Conservation (phyloP, 345 rosid species). For the Hirschfeldia incana region DNA sequence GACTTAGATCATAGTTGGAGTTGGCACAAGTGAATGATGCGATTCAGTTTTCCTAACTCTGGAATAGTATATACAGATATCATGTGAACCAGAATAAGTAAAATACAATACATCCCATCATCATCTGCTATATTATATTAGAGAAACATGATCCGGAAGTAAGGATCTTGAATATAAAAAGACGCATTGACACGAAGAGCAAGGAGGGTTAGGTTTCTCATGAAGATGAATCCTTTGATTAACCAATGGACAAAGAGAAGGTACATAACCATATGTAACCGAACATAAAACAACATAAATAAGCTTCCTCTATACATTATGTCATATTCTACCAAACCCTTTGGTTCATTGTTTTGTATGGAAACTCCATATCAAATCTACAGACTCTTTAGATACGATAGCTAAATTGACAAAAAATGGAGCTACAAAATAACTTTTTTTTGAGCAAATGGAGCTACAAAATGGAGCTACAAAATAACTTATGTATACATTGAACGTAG, state of each 20-base stretch:
- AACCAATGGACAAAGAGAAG: slow-evolving; percentile 32
- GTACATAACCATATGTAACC: slow-evolving; percentile 22
- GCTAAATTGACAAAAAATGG: background rate
- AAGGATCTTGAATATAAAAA: slow-evolving; percentile 18
- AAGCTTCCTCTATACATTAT: background rate
- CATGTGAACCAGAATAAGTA: background rate
- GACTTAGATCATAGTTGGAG: background rate
- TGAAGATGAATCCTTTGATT: slow-evolving; percentile 17
- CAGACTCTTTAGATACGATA: background rate
- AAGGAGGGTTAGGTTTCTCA: slow-evolving; percentile 31
- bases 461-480: background rate
- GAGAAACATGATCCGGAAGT: slow-evolving; percentile 20
- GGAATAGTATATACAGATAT: background rate
- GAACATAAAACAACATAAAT: slow-evolving; percentile 8
- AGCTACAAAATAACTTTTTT: background rate
- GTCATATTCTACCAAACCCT: background rate
- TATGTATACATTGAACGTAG: slow-evolving; percentile 1
- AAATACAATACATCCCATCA: slow-evolving; percentile 17
- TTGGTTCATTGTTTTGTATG: background rate
- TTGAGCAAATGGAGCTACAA: background rate
- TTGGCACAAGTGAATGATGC: background rate
- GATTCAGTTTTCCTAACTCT: background rate
- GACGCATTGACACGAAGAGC: slow-evolving; percentile 32
- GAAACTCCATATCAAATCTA: background rate
- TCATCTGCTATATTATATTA: slow-evolving; percentile 7